These are phyloP conservation scores for Triticum monococcum DNA, from an alignment of 176 grass and related monocot genomes.

Conservation along the genomic window DNA sequence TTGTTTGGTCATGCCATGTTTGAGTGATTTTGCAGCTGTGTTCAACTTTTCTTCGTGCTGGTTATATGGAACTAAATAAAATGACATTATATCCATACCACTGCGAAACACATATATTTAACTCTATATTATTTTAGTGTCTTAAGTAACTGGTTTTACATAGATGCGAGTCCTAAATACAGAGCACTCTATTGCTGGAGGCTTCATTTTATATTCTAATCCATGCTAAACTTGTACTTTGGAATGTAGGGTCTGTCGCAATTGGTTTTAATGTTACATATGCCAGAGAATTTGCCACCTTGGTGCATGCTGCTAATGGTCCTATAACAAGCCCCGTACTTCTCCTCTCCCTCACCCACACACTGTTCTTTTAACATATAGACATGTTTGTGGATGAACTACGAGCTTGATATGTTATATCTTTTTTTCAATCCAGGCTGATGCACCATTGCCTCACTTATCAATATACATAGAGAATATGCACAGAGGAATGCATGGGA, in stretches of 20 bases:
- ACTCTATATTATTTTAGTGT: not conserved
- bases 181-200: not conserved
- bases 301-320: not conserved
- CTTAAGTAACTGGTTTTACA: not conserved
- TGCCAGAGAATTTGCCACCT: not conserved
- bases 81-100: not conserved
- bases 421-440: too few relatives aligned
- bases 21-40: not conserved
- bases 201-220: not conserved
- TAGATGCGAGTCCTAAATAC: not conserved
- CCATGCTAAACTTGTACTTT: slow-evolving; percentile 1
- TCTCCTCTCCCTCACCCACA: not conserved
- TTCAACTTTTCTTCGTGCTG: not conserved
- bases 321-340: not conserved
- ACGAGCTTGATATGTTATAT: not conserved
- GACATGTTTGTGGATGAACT: not conserved
- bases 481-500: slow-evolving; percentile 58
- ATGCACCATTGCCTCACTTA: slow-evolving; percentile 14
- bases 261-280: not conserved
- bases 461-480: slow-evolving; percentile 59
- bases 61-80: not conserved
- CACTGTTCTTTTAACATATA: not conserved
- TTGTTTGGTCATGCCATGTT: not conserved
- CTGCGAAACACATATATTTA: not conserved
- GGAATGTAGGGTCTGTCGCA: slow-evolving; percentile 3